These are phyloP conservation scores for Toxoplasma gondii DNA, from an alignment of 169 alveolate species.

Conservation along the genomic window DNA sequence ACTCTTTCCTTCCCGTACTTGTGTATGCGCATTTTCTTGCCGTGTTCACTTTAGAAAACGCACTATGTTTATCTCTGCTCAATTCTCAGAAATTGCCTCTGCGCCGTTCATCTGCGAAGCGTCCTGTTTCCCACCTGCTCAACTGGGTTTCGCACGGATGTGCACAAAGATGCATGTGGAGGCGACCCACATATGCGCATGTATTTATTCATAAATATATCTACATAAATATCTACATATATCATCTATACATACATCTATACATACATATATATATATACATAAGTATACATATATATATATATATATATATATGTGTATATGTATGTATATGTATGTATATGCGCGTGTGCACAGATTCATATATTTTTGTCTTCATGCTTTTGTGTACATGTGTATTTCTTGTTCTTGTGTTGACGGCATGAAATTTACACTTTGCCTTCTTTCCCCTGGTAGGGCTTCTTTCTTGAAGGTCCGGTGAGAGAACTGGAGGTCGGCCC, in stretches of 20 bases:
- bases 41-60: too few species aligned
- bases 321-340: conserved; percentile 3
- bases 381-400: background rate
- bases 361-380: background rate
- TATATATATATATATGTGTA: background rate
- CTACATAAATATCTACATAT: background rate
- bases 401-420: too few species aligned
- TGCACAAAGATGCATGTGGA: background rate
- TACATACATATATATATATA: background rate
- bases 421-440: background rate
- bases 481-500: too few species aligned
- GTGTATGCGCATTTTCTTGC: too few species aligned
- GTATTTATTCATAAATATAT: background rate
- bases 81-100: too few species aligned
- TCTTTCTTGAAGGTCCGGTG: too few species aligned
- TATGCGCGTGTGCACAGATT: background rate
- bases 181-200: background rate
- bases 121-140: too few species aligned
- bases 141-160: background rate
- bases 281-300: background rate
- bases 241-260: background rate
- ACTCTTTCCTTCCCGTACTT: too few species aligned
- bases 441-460: too few species aligned
- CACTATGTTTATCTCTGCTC: too few species aligned
- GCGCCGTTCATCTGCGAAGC: too few species aligned